These are phyloP conservation scores for Stereum hirsutum DNA, from an alignment of 1,284 basidiomycete species.

Conservation along the genomic window DNA sequence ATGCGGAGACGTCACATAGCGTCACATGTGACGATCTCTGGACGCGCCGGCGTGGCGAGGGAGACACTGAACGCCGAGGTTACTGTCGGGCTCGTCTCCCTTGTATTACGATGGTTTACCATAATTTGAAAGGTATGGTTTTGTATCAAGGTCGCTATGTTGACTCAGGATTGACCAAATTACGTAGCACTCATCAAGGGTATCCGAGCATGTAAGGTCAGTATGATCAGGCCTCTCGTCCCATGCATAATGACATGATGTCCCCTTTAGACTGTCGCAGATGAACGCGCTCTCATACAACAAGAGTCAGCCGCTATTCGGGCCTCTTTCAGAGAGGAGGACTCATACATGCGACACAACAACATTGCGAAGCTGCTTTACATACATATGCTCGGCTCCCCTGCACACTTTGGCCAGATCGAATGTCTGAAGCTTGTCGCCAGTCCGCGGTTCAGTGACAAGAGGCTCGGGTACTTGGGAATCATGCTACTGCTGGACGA, in stretches of 20 bases:
- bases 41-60: too few species aligned
- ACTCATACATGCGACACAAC: conserved; percentile 88
- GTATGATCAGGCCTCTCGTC: conserved; percentile 8
- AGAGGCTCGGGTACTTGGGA: conserved; percentile 93
- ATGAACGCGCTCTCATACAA: conserved; percentile 95
- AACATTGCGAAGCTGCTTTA: conserved; percentile 98
- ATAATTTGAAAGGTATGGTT: conserved; percentile 92
- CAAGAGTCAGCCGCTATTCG: conserved; percentile 98
- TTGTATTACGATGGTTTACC: conserved; percentile 73
- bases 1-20: too few species aligned
- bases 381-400: conserved; percentile 99
- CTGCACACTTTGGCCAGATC: conserved; percentile 99
- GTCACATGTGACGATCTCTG: too few species aligned
- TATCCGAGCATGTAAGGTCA: conserved; percentile 86
- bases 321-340: conserved; percentile 96
- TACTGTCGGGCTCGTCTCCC: too few species aligned
- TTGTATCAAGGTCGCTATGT: too few species aligned
- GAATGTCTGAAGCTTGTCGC: conserved; percentile 99
- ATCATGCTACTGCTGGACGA: conserved; percentile 98
- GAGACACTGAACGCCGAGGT: too few species aligned
- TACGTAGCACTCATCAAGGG: conserved; percentile 90
- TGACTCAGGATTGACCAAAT: conserved; percentile 11
- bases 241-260: conserved; percentile 13
- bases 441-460: conserved; percentile 95
- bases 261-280: conserved; percentile 80